Evolutionary conservation across 2,329 filamentous ascomycete species (phyloP), one percentile per base, ranked within the genome.

Genomic region (Pyricularia sp.): DNA sequence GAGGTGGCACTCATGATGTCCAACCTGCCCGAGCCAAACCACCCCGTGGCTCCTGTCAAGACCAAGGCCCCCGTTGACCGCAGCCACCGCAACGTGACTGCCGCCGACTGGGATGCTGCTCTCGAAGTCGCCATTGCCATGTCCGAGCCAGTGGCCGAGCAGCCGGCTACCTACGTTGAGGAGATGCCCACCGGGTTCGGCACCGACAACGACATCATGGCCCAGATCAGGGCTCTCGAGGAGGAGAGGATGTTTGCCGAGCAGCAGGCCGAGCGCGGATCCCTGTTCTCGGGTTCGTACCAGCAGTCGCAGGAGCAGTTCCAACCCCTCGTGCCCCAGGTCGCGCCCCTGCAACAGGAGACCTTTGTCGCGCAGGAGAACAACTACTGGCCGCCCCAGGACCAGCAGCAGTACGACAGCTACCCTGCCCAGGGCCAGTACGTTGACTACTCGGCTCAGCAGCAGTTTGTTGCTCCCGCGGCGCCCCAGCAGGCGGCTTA

Each of bases 21-120:
- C 25, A 28, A 20, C 59, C 26, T 63, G 59, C 59, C 59, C 26
- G 59, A 63, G 59, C 59, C 59, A 14, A 63, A 30, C 59, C 23
- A 28, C 59, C 25, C 59, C 4, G 4, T 30, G 26, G 59, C 25
- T 28, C 59, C 59, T 9, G 59, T 63, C 59, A 63, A 28, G 59
- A 10, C 59, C 59, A 63, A 63, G 59, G 14, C 59, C 25, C 26
- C 59, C 3, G 26, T 63, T 28, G 59, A 63, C 59, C 59, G 59
- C 26, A 63, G 26, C 59, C 59, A 63, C 12, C 59, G 59, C 26
- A 63, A 63, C 7, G 42, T 58, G 42, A 55, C 65, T 25, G n/a
- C 36, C 17, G 73, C 68, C 0, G 75, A 79, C 66, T 83, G 81
- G 81, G 74, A 77, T 36, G 71, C 68, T 0, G 78, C 75, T 5